Conservation (phyloP, 176 grass and related monocot genomes). For the Melocanna baccifera region DNA sequence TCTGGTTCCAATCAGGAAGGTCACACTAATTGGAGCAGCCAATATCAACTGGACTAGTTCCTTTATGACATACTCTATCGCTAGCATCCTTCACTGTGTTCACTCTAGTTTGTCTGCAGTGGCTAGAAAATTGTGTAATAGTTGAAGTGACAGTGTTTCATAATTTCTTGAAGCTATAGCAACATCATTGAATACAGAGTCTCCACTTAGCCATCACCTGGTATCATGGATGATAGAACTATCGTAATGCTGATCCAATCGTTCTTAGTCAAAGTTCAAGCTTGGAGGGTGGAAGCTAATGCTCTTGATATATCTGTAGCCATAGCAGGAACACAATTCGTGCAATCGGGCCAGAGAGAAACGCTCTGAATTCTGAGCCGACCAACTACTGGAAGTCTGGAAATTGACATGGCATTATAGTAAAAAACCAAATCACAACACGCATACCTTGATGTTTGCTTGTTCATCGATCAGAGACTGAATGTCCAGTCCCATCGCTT, state of each 20-base stretch:
- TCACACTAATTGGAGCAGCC: neutral
- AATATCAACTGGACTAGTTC: neutral
- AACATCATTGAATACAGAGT: neutral
- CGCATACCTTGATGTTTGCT: conserved; percentile 37
- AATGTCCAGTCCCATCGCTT: conserved; percentile 39
- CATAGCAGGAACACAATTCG: neutral
- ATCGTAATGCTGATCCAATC: neutral
- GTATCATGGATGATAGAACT: neutral
- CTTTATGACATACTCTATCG: neutral
- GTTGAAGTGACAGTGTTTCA: neutral
- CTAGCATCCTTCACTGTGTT: neutral
- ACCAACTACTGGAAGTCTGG: neutral
- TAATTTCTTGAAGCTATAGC: neutral
- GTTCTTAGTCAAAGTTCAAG: neutral
- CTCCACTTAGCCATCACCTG: neutral
- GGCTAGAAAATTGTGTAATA: neutral
- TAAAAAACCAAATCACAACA: neutral
- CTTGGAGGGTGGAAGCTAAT: neutral
- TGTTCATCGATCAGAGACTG: conserved; percentile 44
- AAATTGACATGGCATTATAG: neutral
- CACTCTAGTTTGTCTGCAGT: neutral
- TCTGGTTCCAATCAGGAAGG: neutral
- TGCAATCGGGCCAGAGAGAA: neutral
- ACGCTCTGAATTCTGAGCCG: neutral
- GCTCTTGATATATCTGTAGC: neutral